Evolutionary conservation across 1,284 basidiomycete species (phyloP), one percentile per base, ranked within the genome.

Genomic region (Sanghuangporus sanghuang): DNA sequence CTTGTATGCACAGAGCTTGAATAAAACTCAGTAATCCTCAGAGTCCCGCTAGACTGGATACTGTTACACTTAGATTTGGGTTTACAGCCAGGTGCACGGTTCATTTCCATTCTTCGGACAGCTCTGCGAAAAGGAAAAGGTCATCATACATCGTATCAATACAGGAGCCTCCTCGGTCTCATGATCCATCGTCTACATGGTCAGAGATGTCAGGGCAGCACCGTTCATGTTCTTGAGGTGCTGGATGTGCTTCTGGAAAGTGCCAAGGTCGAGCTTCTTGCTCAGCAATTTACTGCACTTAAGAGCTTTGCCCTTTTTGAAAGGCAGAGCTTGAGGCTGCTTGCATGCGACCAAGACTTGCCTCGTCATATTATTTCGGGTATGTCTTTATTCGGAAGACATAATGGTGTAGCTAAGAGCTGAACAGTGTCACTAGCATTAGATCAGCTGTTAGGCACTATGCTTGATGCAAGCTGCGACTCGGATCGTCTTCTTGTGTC

Each of bases 41-140:
- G 82, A 23, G 62, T 81, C 7, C 58, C 67, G 1, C 84, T 85
- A 61, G 75, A 77, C 14, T 76, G 74, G 68, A 65, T 86, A 21
- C 81, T 82, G 66, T 62, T 80, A 6, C 78, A 85, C 63, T 46
- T 16, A 12, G 44, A 46, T n/a, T 18, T n/a, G 21, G 21, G 21
- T 16, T 46, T 4, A 1, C 7, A n/a, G 21, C 16, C 44, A n/a
- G 7, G 44, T 16, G 9, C 44, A n/a, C 16, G 44, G 44, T 46
- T 46, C 14, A 18, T 12, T 9, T 46, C 44, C 44, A n/a, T 46
- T 18, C 27, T 64, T 39, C 48, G 18, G n/a, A 32, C 53, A n/a
- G 18, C 38, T 4, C 46, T 64, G 12, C 18, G 39, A 40, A 57
- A 35, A 6, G 27, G 36, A 40, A 57, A 35, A 9, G 27, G 36